Base-by-base conservation (phyloP, 805 yeast genomes). In the Nadsonia fulvescens region DNA sequence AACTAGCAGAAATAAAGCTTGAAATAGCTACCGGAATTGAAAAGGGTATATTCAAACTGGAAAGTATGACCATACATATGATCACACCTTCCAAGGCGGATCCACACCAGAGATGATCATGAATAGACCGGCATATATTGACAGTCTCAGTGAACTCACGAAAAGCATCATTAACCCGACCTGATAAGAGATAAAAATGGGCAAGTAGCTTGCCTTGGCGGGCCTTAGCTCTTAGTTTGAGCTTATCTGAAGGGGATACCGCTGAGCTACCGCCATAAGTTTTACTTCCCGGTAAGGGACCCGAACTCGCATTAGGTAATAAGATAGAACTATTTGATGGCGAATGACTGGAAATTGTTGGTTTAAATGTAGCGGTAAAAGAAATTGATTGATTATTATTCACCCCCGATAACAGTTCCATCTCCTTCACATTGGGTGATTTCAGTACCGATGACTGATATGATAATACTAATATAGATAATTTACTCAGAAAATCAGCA, bases 71-170 rank as follows among this genome's bases (percentile, higher is more conserved):
- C 20, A 74, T 46, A 32, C 77, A 65, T 1, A 78, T 67, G 0
- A 74, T 75, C 7, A 82, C 52, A 0, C 83, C 79, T 38, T 82
- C 94, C n/a, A 86, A 44, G 0, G 93, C 69, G 15, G 86, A 72
- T 0, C 74, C 96, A 8, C 79, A 57, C 96, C 96, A 89, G 6
- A 89, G 52, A 39, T 65, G 63, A 44, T 89, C 98, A 26, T 68
- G 68, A 2, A 71, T 56, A 8, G 64, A 56, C 32, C 66, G 68
- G 28, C 81, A 49, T 13, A 62, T 51, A 3, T 54, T 40, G 2
- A 74, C 58, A 0, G 94, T 71, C 20, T 82, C 93, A n/a, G 71
- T 63, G 38, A 82, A 72, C 32, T 70, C 68, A 13, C 59, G 55
- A 28, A 83, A 44, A 0, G 95, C 91, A 31, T 70, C 77, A 9